Evolutionary conservation across 1,284 basidiomycete species (phyloP), one percentile per base, ranked within the genome.

Genomic region (Microbotryum scabiosae): DNA sequence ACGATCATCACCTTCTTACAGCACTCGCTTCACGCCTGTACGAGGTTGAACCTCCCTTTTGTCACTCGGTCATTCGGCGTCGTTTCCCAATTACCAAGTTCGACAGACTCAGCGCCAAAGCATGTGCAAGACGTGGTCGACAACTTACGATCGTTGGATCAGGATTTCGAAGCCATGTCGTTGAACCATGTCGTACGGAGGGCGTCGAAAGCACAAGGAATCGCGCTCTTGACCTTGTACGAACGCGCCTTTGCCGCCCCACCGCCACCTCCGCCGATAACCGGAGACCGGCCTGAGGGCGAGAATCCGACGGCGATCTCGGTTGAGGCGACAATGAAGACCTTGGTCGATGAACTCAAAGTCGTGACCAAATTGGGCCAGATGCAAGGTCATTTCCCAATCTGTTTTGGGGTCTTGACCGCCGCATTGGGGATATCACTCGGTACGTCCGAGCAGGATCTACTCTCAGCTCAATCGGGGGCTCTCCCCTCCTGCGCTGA

Each of bases 151-250:
- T 75, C 76, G 20, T 76, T 94, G 28, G 93, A 97, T 70, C 77
- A 80, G 14, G 78, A 87, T 25, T 92, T 92, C 75, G 89, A 97
- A 56, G 75, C 83, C 10, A 88, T 89, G 79, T 86, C 88, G 1
- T 82, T 97, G 50, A 97, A 93, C 70, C 89, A 94, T 73, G 86
- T 96, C 62, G 82, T 88, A 3, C 79, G 88, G 32, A 80, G 96
- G 20, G 91, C 94, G 21, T 93, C 89, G 21, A 86, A 83, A 64
- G 82, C 92, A 3, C 96, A 99, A 75, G 94, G 96, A 0, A 85
- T 90, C 8, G 96, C 94, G 2, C 82, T 97, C 45, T 82, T 99
- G 36, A 90, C 91, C 0, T 80, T 99, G 5, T 93, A 87, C 75
- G 79, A 86, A 14, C 88, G 86, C 69, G 88, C 90, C 0, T 85